These are phyloP conservation scores for Proliferodiscus dingleyae DNA, from an alignment of 2,329 filamentous ascomycete species.

Conservation along the genomic window DNA sequence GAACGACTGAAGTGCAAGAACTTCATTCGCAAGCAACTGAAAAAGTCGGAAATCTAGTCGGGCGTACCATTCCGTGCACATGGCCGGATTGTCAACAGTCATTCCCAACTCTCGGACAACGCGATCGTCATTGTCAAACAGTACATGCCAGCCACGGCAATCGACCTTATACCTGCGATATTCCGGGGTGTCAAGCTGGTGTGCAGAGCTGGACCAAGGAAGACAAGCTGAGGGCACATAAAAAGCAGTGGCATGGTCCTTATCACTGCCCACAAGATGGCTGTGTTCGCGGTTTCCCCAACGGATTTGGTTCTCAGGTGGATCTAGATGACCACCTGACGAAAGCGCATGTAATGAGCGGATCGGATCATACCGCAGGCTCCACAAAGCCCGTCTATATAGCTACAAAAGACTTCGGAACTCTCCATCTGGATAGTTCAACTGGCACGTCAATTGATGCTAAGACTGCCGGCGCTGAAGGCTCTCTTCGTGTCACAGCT, in stretches of 20 bases:
- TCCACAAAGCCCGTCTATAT: too few species aligned
- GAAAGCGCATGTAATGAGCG: neutral
- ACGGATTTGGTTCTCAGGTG: conserved; percentile 1
- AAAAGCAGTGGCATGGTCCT: neutral
- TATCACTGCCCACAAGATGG: neutral
- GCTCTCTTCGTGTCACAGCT: too few species aligned
- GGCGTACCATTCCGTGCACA: neutral
- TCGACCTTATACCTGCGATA: neutral
- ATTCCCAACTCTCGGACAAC: neutral
- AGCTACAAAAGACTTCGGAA: too few species aligned
- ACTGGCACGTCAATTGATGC: too few species aligned
- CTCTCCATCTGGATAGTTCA: too few species aligned
- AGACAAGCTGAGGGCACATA: neutral
- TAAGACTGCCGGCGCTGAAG: too few species aligned
- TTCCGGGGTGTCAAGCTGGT: neutral
- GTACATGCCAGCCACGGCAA: neutral
- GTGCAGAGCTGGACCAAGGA: neutral
- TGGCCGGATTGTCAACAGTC: neutral
- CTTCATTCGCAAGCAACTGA: neutral
- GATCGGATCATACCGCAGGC: too few species aligned
- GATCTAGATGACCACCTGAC: neutral
- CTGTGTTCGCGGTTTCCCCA: neutral
- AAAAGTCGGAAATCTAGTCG: too few species aligned
- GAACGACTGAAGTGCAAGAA: neutral
- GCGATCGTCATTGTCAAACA: neutral